Percentiles rank a stretch among this genome's conserved stretches.
These are phyloP conservation scores for Hanseniaspora gamundiae DNA, from an alignment of 1,139 yeast species.

Conservation along the genomic window DNA sequence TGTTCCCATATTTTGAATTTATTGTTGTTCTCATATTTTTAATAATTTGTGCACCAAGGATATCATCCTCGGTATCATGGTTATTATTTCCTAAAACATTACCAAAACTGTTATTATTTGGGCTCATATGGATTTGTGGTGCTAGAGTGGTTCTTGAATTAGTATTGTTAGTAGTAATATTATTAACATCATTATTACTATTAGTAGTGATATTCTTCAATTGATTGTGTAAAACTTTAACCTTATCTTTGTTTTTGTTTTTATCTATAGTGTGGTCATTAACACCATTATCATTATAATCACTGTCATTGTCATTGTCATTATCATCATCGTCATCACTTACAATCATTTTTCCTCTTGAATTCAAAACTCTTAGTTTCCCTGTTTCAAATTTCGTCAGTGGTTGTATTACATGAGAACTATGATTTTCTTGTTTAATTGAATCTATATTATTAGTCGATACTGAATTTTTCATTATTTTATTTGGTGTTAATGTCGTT, in stretches of 20 bases:
- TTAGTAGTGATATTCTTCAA: too few species aligned
- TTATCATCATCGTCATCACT: background rate
- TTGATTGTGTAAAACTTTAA: too few species aligned
- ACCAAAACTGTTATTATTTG: background rate
- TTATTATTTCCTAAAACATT: background rate
- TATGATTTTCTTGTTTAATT: conserved; percentile 3
- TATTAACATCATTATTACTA: too few species aligned
- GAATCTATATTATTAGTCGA: too few species aligned
- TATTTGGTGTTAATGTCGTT: background rate
- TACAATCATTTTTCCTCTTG: background rate
- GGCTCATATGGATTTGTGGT: too few species aligned
- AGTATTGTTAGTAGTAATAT: background rate
- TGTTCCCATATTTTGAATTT: background rate
- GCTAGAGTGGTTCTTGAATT: background rate
- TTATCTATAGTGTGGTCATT: too few species aligned
- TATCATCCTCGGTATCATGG: background rate
- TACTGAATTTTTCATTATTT: conserved; percentile 7
- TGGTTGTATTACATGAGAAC: background rate
- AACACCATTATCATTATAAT: too few species aligned
- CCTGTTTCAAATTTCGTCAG: background rate
- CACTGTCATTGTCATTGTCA: too few species aligned
- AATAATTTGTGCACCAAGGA: background rate
- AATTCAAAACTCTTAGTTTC: background rate
- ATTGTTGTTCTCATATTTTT: background rate
- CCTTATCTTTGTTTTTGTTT: too few species aligned